These are phyloP conservation scores for Fusarium tjaetaba DNA, from an alignment of 2,329 filamentous ascomycete genomes.

Conservation along the genomic window DNA sequence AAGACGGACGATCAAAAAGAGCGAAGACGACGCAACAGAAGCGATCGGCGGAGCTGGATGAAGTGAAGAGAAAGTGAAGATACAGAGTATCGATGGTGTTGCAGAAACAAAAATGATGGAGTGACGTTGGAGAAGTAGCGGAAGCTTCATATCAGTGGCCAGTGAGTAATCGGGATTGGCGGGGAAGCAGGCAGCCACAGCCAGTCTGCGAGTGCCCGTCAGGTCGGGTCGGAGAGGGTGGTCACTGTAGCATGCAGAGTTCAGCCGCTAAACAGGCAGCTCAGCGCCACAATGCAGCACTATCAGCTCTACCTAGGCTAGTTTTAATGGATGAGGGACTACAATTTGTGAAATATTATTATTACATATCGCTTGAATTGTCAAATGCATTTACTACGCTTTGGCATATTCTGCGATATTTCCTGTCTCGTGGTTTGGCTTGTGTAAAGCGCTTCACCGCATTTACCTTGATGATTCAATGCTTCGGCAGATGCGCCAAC, in stretches of 20 bases:
- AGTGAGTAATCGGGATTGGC: conserved; percentile 8
- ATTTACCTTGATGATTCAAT: not conserved
- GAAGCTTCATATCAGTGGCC: conserved; percentile 1
- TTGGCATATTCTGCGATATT: not conserved
- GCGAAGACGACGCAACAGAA: not conserved
- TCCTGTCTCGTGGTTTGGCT: not conserved
- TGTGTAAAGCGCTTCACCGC: conserved; percentile 14
- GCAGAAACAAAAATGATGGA: conserved; percentile 14
- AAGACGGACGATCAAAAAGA: not conserved
- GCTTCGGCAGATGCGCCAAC: not conserved
- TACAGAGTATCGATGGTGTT: conserved; percentile 33
- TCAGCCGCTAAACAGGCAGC: conserved; percentile 16
- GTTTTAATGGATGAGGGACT: not conserved
- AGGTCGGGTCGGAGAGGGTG: conserved; percentile 1
- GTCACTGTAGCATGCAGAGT: not conserved
- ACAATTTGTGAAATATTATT: not conserved
- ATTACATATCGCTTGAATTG: not conserved
- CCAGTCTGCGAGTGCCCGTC: not conserved
- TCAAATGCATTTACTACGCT: too few species aligned
- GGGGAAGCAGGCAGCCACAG: conserved; percentile 19
- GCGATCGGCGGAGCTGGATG: not conserved
- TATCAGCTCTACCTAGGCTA: not conserved
- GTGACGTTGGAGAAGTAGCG: conserved; percentile 25
- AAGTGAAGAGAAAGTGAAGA: conserved; percentile 14
- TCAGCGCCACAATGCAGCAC: conserved; percentile 9